Percentiles rank a stretch among this genome's conserved stretches.
These are phyloP conservation scores for Parathielavia hyrcaniae DNA, from an alignment of 495 filamentous ascomycete genomes.

Conservation along the genomic window DNA sequence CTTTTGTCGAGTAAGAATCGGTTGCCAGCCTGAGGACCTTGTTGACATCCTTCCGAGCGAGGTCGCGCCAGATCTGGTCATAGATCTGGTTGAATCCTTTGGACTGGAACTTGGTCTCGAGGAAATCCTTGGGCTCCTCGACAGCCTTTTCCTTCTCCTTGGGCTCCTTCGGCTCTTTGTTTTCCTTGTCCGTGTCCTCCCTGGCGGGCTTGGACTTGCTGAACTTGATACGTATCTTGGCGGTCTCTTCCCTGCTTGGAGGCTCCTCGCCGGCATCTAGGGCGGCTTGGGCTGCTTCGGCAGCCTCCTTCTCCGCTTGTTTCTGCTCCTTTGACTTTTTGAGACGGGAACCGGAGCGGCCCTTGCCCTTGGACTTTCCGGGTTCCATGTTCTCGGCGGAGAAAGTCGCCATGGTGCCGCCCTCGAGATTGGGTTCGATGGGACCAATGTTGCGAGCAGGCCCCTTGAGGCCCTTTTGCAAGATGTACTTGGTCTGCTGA, in stretches of 20 bases:
- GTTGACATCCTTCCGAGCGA: slow-evolving; percentile 85
- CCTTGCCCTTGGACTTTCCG: slow-evolving; percentile 59
- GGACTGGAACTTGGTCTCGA: slow-evolving; percentile 62
- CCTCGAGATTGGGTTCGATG: slow-evolving; percentile 75
- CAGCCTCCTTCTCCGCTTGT: slow-evolving; percentile 87
- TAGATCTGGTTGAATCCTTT: slow-evolving; percentile 96
- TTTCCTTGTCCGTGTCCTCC: slow-evolving; percentile 37
- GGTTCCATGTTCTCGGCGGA: slow-evolving; percentile 57
- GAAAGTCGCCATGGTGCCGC: slow-evolving; percentile 83
- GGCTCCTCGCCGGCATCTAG: slow-evolving; percentile 77
- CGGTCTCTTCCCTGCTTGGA: slow-evolving; percentile 61
- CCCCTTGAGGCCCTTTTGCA: slow-evolving; percentile 76
- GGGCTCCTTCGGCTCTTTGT: slow-evolving; percentile 42
- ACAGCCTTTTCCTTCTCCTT: slow-evolving; percentile 63
- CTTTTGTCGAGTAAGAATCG: slow-evolving; percentile 72
- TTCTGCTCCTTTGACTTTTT: slow-evolving; percentile 97
- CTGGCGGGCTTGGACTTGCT: slow-evolving; percentile 36
- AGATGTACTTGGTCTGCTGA: slow-evolving; percentile 69
- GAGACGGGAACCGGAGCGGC: slow-evolving; percentile 58
- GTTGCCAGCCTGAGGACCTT: slow-evolving; percentile 84
- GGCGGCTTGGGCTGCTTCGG: slow-evolving; percentile 80
- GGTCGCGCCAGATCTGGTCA: slow-evolving; percentile 95
- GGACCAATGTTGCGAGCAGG: slow-evolving; percentile 73
- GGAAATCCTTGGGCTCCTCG: slow-evolving; percentile 44
- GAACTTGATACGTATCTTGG: slow-evolving; percentile 53